Base-by-base conservation (phyloP, 768 basidiomycete species). In the Sarcodon aspratus region DNA sequence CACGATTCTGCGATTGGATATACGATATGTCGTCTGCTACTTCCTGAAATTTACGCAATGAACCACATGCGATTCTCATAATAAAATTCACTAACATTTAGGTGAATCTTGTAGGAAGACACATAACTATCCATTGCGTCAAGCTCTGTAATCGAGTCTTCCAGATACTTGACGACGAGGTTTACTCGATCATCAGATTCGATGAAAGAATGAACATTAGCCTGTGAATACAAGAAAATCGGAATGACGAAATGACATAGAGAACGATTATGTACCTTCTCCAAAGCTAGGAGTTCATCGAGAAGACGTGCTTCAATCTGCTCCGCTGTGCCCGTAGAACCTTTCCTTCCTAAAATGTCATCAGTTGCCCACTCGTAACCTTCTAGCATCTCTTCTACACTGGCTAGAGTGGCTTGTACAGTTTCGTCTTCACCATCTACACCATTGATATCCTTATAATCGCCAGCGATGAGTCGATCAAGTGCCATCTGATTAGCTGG, bases 361-460 rank as follows among this genome's bases (percentile, higher is more conserved):
- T 85, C 86, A 52, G 81, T 84, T 4, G 89, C 83, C 93, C 93
- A 98, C 63, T 98, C 96, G 58, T 96, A 96, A 0, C 96, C 94
- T 58, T 99, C 96, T 21, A 99, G 73, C 91, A 99, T 94, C 62
- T 99, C 96, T 61, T 99, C 96, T 2, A 99, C 92, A 63, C 81
- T 96, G 6, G 84, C 70, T 66, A 99, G 74, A 3, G 89, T 90
- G 8, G 83, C 87, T 54, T 89, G 83, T 9, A 79, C 74, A 49
- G 76, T 80, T 56, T 89, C 87, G 47, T 85, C 84, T 49, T 82
- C 82, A 10, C 55, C 59, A 36, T 61, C 61, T 1, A 49, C 54
- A 9, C 55, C 63, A 27, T 60, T 62, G 31, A 79, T 80, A 21
- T 74, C 75, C 9, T 65, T 60, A 21, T 61, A 48, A 33, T 63